Conservation (phyloP, 805 yeast species). For the Vanderwaltozyma yarrowii region DNA sequence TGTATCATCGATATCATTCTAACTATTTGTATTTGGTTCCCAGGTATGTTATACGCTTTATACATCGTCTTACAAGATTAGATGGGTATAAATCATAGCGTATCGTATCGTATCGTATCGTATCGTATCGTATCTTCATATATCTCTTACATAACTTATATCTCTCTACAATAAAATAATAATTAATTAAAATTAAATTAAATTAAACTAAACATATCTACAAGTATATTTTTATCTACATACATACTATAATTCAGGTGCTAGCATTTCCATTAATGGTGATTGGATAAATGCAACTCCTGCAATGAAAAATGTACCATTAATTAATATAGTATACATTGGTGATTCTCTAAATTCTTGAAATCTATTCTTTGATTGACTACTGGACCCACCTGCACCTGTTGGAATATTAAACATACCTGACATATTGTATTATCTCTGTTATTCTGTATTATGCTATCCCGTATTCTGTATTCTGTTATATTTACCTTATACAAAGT, state of each 20-base stretch:
- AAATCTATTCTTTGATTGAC: constrained; percentile 24
- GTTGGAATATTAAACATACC: constrained; percentile 25
- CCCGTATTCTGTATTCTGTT: no score
- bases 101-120: constrained; percentile 1
- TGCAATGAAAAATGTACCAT: constrained; percentile 54
- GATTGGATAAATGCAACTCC: constrained; percentile 73
- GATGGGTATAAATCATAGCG: not conserved
- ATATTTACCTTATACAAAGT: no score
- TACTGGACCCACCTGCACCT: constrained; percentile 11
- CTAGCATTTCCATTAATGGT: constrained; percentile 71
- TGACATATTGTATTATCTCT: no score
- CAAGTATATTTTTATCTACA: not conserved
- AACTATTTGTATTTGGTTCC: constrained; percentile 44
- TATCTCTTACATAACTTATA: no score
- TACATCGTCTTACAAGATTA: constrained; percentile 38
- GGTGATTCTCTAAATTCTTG: constrained; percentile 54
- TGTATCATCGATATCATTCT: constrained; percentile 55
- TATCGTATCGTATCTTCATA: no score
- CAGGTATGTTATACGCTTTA: constrained; percentile 69
- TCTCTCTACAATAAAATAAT: not conserved
- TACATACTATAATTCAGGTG: constrained; percentile 46
- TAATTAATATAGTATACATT: constrained; percentile 51
- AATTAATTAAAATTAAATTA: not conserved
- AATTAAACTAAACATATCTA: constrained; percentile 2
- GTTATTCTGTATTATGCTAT: no score